Conservation (phyloP, 306 rosid genomes). For the Astragalus membranaceus region DNA sequence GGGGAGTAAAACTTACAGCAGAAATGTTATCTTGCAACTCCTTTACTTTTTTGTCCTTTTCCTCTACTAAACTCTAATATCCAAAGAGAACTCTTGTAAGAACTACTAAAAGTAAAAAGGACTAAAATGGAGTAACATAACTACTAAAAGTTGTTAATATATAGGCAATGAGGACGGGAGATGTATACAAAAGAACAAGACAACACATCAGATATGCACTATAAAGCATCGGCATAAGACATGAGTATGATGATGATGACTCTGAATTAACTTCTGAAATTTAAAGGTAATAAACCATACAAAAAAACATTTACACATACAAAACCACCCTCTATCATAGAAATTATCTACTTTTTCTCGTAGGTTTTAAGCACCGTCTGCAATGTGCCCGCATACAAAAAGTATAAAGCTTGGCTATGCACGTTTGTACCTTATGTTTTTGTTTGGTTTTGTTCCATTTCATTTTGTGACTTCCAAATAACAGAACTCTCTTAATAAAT, state of each 20-base stretch:
- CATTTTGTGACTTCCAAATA: neutral
- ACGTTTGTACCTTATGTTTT: neutral
- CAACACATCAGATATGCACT: neutral
- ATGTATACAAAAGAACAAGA: neutral
- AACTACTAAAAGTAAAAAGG: neutral
- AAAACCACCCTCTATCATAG: neutral
- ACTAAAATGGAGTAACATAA: neutral
- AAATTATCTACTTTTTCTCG: neutral
- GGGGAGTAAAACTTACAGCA: constrained; percentile 77
- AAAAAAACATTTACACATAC: neutral
- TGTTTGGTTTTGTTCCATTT: neutral
- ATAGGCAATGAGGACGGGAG: neutral
- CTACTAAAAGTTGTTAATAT: neutral
- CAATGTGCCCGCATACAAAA: neutral
- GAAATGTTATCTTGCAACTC: constrained; percentile 85
- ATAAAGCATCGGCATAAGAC: neutral
- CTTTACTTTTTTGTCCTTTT: constrained; percentile 80
- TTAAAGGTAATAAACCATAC: neutral
- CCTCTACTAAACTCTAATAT: constrained; percentile 80
- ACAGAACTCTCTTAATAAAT: neutral
- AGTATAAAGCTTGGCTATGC: neutral
- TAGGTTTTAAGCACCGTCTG: neutral
- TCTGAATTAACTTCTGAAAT: neutral
- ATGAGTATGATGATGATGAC: neutral
- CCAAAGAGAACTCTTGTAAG: constrained; percentile 23